Conservation (phyloP, 1,139 yeast genomes). For the Yamadazyma mexicana region DNA sequence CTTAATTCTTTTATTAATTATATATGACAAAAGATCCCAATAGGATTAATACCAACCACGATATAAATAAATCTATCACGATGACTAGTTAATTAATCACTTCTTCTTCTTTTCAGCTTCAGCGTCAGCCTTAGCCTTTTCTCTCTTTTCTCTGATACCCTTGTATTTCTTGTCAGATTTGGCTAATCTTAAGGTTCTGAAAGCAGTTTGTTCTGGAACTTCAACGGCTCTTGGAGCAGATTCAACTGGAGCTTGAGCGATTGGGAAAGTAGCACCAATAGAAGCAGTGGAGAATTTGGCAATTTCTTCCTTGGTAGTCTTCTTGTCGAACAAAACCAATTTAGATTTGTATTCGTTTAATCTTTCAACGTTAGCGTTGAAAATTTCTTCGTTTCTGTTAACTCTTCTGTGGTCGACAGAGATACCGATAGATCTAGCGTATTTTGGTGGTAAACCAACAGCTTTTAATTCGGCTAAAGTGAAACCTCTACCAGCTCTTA, state of each 20-base stretch:
- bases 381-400: slow-evolving; percentile 96
- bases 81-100: slow-evolving; percentile 37
- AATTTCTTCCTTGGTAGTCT: slow-evolving; percentile 69
- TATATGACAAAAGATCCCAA: slow-evolving; percentile 4
- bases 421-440: slow-evolving; percentile 98
- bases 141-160: slow-evolving; percentile 98
- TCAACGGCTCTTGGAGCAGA: slow-evolving; percentile 89
- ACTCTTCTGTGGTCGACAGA: slow-evolving; percentile 99
- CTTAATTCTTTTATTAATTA: slow-evolving; percentile 3
- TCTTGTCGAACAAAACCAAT: slow-evolving; percentile 94
- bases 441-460: slow-evolving; percentile 91
- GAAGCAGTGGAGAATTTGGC: slow-evolving; percentile 74
- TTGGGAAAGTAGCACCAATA: slow-evolving; percentile 86
- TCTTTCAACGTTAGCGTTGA: slow-evolving; percentile 93
- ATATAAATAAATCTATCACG: slow-evolving; percentile 5
- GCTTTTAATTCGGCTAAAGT: slow-evolving; percentile 98
- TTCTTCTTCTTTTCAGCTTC: slow-evolving; percentile 97
- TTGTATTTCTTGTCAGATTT: slow-evolving; percentile 90
- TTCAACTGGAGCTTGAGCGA: slow-evolving; percentile 74
- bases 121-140: slow-evolving; percentile 95
- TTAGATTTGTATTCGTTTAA: slow-evolving; percentile 94
- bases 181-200: slow-evolving; percentile 93
- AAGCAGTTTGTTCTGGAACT: slow-evolving; percentile 83
- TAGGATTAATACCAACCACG: slow-evolving; percentile 37
- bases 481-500: slow-evolving; percentile 99